Evolutionary conservation across 805 yeast species (phyloP), one percentile per base, ranked within the genome.

Genomic region (Alloascoidea africana): DNA sequence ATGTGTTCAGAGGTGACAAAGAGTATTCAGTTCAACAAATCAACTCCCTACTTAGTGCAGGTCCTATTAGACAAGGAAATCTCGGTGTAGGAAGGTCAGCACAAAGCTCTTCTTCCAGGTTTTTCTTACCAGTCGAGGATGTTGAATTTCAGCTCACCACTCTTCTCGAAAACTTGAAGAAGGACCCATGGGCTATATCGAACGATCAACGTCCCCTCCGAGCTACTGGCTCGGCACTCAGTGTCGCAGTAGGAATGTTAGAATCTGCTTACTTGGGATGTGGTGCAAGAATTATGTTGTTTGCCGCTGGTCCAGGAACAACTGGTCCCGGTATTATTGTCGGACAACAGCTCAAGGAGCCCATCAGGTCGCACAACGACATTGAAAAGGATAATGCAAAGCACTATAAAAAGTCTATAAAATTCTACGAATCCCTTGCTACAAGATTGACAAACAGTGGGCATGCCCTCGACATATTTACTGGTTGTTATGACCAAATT

Each of bases 281-380:
- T 47, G 94, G 96, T 37, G 86, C 94, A 13, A 76, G 96, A 55
- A 68, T 91, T 48, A 76, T 85, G 65, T 65, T 91, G 42, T 91
- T 91, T 52, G 76, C 94, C 32, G 93, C 89, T 38, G 99, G 98
- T 44, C 94, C 96, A 36, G 78, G 96, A 55, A 91, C 98, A 35
- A 76, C 81, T 53, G 81, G 80, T 35, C 97, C 99, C 8, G 99
- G 99, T 49, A 64, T 83, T 55, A 85, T 91, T 46, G 99, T 91
- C 18, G 84, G 89, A 34, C 75, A 79, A 16, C 91, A 86, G 56
- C 69, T 91, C 55, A 82, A 83, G 55, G 98, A 91, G 59, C 96
- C 98, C 36, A 81, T 91, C 49, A 76, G 99, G 65, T 91, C 98
- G 5, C 99, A 91, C 60, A 84, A 82, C 52, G 98, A 91, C 56